Conservation (phyloP, 441 rosid species). For the Geranium incanum region DNA sequence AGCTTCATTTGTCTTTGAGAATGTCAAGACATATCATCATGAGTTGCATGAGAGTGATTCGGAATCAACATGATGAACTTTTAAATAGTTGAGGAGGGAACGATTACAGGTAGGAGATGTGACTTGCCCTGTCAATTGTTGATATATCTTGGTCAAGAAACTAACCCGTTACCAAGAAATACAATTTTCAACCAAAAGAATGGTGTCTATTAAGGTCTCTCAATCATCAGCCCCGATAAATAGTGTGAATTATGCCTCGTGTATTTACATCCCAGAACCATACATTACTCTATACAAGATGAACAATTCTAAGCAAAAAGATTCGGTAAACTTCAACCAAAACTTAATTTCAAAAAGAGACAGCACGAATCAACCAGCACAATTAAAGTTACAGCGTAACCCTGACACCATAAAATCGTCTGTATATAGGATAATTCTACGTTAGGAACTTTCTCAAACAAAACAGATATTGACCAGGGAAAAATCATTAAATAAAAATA, state of each 20-base stretch:
- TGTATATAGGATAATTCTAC: background rate
- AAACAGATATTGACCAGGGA: background rate
- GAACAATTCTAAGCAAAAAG: no score
- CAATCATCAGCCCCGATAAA: no score
- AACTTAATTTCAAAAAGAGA: no score
- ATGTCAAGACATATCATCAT: constrained; percentile 97
- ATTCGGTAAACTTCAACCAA: background rate
- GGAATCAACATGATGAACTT: constrained; percentile 3
- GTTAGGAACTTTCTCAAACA: background rate
- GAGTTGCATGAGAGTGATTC: constrained; percentile 42
- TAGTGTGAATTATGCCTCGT: no score
- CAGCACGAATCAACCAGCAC: no score
- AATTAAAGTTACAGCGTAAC: no score
- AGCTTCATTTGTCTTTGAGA: constrained; percentile 99
- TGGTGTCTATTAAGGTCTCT: no score
- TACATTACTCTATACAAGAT: no score
- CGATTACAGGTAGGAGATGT: constrained; percentile 6
- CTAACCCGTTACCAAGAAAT: constrained; percentile 54
- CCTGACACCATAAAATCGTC: no score
- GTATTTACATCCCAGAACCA: no score
- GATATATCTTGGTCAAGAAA: constrained; percentile 51
- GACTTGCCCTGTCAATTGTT: constrained; percentile 48
- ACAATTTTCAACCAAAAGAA: background rate
- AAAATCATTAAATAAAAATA: background rate
- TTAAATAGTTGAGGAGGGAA: background rate